Evolutionary conservation across 1,139 yeast species (phyloP).

Genomic region (Yamadazyma triangularis): DNA sequence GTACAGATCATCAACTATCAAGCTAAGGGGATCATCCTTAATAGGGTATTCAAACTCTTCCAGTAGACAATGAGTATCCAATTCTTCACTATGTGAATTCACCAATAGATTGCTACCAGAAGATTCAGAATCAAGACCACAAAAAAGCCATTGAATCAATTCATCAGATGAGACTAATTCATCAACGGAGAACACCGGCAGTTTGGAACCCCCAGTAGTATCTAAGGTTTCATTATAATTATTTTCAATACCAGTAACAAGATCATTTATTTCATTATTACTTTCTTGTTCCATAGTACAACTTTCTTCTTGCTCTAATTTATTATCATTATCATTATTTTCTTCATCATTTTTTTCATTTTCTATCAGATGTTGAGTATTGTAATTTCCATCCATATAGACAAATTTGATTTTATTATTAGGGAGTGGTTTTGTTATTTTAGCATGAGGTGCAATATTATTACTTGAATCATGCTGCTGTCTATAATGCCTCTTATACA

Average conservation of each 20-base stretch:
- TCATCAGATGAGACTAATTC: conserved; percentile 13
- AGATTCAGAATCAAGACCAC: conserved; percentile 8
- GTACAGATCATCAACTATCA: too few species aligned
- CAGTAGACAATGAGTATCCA: conserved; percentile 8
- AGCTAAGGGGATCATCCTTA: too few species aligned
- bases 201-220: not conserved
- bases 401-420: conserved; percentile 6
- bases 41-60: conserved; percentile 12
- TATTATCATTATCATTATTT: too few species aligned
- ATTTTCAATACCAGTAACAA: not conserved
- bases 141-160: conserved; percentile 13
- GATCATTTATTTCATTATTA: not conserved
- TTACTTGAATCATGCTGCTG: conserved; percentile 11
- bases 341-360: not conserved
- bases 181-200: conserved; percentile 7
- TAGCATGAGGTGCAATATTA: not conserved
- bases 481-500: conserved; percentile 13
- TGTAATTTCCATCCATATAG: conserved; percentile 2
- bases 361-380: not conserved
- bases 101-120: conserved; percentile 2
- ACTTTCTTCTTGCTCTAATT: not conserved
- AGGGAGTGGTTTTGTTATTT: conserved; percentile 2
- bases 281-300: not conserved
- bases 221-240: not conserved
- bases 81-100: conserved; percentile 11